Conservation (phyloP, 106 monocot genomes). For the Iris macrosiphon region DNA sequence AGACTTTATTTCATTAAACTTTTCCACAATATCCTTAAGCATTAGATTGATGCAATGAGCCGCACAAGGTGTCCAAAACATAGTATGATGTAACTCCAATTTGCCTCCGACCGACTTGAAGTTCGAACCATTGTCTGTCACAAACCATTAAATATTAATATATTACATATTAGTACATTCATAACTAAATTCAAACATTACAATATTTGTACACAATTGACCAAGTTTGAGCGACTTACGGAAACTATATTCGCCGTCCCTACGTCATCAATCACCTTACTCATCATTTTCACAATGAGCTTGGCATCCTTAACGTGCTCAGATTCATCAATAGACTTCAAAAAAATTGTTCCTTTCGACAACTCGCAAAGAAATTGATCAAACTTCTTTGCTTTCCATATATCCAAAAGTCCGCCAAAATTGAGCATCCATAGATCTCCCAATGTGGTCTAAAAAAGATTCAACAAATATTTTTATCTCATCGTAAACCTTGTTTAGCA, state of each 20-base stretch:
- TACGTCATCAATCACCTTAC: too few species aligned
- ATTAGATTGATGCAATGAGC: not conserved
- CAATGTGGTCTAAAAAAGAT: too few species aligned
- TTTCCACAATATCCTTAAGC: slow-evolving; percentile 4
- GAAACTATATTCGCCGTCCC: not conserved
- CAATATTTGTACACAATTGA: not conserved
- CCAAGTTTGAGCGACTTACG: not conserved
- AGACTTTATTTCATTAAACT: not conserved
- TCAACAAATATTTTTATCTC: not conserved
- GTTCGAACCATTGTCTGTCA: not conserved
- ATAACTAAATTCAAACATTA: not conserved
- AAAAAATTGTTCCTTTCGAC: too few species aligned
- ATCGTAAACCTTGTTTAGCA: not conserved
- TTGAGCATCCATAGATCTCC: too few species aligned
- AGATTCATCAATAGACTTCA: too few species aligned
- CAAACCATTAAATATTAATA: not conserved
- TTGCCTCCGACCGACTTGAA: not conserved
- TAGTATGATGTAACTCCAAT: not conserved
- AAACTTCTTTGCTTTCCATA: too few species aligned
- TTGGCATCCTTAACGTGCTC: too few species aligned
- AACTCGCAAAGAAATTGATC: too few species aligned
- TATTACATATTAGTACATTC: not conserved
- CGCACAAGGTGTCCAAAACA: slow-evolving; percentile 1
- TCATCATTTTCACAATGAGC: too few species aligned
- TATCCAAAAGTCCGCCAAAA: too few species aligned